Percentiles rank a stretch among this genome's conserved stretches.
These are phyloP conservation scores for Linum tenue DNA, from an alignment of 345 rosid genomes.

Conservation along the genomic window DNA sequence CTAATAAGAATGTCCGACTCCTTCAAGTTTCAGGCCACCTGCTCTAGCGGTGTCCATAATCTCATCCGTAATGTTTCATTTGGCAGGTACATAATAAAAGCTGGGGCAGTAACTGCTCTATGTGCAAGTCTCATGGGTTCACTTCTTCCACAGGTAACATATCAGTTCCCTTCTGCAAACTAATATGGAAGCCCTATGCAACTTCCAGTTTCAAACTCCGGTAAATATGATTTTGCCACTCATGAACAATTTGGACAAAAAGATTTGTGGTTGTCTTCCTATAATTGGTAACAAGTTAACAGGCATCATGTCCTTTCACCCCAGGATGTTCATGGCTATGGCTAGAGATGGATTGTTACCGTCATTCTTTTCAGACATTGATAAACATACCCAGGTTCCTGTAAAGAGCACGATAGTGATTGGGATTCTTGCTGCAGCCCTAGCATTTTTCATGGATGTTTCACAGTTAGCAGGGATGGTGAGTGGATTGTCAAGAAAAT, in stretches of 20 bases:
- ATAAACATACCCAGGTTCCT: constrained; percentile 7
- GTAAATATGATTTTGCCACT: too few species aligned
- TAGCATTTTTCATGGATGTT: constrained; percentile 62
- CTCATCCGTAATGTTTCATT: constrained; percentile 3
- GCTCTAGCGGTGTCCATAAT: neutral
- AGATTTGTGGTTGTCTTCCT: neutral
- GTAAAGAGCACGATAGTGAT: constrained; percentile 7
- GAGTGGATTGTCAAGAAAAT: constrained; percentile 11
- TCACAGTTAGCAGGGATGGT: constrained; percentile 62
- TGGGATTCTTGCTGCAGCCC: constrained; percentile 30
- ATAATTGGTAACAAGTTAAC: neutral
- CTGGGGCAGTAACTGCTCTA: constrained; percentile 60
- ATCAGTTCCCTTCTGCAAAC: too few species aligned
- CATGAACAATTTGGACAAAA: too few species aligned
- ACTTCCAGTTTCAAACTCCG: too few species aligned
- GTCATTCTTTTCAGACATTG: constrained; percentile 7
- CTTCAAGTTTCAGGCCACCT: neutral
- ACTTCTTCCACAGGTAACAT: constrained; percentile 65
- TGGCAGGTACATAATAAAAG: constrained; percentile 45
- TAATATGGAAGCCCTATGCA: too few species aligned
- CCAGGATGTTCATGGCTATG: constrained; percentile 35
- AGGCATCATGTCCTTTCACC: constrained; percentile 24
- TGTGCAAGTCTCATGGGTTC: constrained; percentile 65
- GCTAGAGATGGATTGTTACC: constrained; percentile 8
- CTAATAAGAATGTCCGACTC: too few species aligned